Evolutionary conservation across 2,329 filamentous ascomycete genomes (phyloP).

Genomic region (Colletotrichum musicola): DNA sequence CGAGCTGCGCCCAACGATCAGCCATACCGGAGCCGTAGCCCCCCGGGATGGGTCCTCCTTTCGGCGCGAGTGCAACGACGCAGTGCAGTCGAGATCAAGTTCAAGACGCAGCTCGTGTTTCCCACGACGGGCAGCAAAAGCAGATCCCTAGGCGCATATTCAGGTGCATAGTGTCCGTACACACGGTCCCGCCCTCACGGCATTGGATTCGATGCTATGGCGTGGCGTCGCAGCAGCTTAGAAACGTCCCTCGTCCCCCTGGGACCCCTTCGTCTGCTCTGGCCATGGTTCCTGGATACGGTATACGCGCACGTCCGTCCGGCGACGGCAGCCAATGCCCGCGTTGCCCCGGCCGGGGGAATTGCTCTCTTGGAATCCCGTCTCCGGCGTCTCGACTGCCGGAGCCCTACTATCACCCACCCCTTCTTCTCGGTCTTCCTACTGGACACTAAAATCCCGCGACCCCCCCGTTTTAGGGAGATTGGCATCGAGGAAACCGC

Average conservation of each 20-base stretch:
- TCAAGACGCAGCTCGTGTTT: background rate
- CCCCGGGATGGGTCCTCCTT: conserved; percentile 23
- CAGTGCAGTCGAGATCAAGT: conserved; percentile 15
- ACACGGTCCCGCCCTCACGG: background rate
- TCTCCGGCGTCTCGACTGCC: conserved; percentile 35
- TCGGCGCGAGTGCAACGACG: conserved; percentile 16
- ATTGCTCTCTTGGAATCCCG: conserved; percentile 35
- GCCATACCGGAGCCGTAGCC: conserved; percentile 29
- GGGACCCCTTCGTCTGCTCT: too few species aligned
- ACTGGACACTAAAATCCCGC: conserved; percentile 27
- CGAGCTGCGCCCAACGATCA: conserved; percentile 34
- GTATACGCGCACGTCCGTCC: conserved; percentile 10
- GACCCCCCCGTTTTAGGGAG: conserved; percentile 28
- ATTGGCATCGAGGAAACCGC: conserved; percentile 19
- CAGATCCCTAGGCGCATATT: too few species aligned
- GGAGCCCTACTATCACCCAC: conserved; percentile 19
- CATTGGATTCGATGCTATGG: conserved; percentile 14
- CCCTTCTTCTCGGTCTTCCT: background rate
- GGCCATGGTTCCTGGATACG: too few species aligned
- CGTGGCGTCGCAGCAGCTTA: background rate
- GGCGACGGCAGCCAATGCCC: conserved; percentile 29
- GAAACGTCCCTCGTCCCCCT: background rate
- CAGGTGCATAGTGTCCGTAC: background rate
- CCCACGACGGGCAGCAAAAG: background rate
- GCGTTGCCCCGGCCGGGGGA: conserved; percentile 32